Percentiles rank a stretch among this genome's conserved stretches.
These are phyloP conservation scores for Mycosphaerella arachidis DNA, from an alignment of 2,329 filamentous ascomycete species.

Conservation along the genomic window DNA sequence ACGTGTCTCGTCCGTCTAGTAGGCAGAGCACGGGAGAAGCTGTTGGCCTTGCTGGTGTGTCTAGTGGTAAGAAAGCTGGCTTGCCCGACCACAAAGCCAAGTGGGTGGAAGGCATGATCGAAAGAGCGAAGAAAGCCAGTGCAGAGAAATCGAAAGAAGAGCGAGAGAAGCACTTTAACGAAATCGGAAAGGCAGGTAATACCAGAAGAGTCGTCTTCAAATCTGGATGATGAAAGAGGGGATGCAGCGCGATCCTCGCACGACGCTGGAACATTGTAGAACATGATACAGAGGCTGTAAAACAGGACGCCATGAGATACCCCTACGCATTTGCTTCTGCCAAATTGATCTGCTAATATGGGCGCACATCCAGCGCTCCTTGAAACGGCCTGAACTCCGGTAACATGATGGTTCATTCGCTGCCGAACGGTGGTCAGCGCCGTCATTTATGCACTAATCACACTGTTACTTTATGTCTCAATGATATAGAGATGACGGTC, in stretches of 20 bases:
- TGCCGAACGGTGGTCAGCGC: neutral
- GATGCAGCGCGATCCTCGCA: neutral
- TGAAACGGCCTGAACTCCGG: neutral
- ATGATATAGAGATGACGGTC: neutral
- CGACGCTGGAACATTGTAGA: neutral
- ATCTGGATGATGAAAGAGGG: conserved; percentile 4
- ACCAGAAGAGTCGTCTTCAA: conserved; percentile 68
- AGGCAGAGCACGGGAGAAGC: conserved; percentile 15
- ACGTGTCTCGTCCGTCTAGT: conserved; percentile 19
- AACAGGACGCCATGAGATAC: conserved; percentile 3
- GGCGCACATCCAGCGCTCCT: neutral
- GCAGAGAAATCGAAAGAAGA: conserved; percentile 36
- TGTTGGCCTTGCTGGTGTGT: conserved; percentile 18
- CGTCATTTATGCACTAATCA: conserved; percentile 1
- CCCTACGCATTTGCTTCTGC: neutral
- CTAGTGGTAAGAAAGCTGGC: conserved; percentile 18
- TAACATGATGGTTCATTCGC: neutral
- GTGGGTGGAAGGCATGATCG: conserved; percentile 80
- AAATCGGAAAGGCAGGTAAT: conserved; percentile 66
- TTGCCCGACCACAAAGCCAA: conserved; percentile 63
- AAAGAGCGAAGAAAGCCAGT: conserved; percentile 69
- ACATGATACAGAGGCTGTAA: conserved; percentile 3
- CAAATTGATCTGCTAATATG: neutral
- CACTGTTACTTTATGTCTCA: neutral
- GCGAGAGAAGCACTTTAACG: conserved; percentile 52